These are phyloP conservation scores for Jimgerdemannia lactiflua DNA, from an alignment of 192 early-diverging fungal genomes.

Conservation along the genomic window DNA sequence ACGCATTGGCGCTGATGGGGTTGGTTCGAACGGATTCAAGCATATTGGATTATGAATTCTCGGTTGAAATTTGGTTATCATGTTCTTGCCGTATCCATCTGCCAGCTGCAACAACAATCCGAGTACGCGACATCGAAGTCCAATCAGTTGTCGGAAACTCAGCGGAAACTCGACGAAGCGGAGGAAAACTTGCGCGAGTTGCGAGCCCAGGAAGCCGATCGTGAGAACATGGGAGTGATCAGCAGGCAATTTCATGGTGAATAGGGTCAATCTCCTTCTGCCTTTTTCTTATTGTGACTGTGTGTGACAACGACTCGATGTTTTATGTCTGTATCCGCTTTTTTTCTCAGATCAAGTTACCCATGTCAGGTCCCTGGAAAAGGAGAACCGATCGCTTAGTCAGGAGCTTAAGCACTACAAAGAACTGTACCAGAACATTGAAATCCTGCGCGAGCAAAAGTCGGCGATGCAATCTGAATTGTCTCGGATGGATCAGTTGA, in stretches of 20 bases:
- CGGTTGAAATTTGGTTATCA: no score
- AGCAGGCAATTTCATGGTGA: conserved; percentile 3
- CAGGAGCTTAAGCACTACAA: conserved; percentile 41
- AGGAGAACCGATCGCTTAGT: conserved; percentile 52
- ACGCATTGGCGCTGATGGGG: not conserved
- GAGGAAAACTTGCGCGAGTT: not conserved
- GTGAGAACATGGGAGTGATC: not conserved
- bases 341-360: conserved; percentile 40
- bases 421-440: conserved; percentile 40
- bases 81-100: not conserved
- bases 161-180: not conserved
- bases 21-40: no score
- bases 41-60: no score
- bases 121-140: not conserved
- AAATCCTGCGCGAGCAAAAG: conserved; percentile 53
- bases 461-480: conserved; percentile 53
- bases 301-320: no score
- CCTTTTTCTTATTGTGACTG: no score
- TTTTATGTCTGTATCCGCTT: no score
- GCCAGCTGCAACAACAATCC: not conserved
- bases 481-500: conserved; percentile 46
- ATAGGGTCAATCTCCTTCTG: not conserved
- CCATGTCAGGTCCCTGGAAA: conserved; percentile 44
- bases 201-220: not conserved
- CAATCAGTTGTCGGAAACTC: not conserved